A percentile compares a stretch with the other conserved stretches of the same genome.
These are phyloP conservation scores for Fraxinus dipetala DNA, from an alignment of 305 asterid species.

Conservation along the genomic window DNA sequence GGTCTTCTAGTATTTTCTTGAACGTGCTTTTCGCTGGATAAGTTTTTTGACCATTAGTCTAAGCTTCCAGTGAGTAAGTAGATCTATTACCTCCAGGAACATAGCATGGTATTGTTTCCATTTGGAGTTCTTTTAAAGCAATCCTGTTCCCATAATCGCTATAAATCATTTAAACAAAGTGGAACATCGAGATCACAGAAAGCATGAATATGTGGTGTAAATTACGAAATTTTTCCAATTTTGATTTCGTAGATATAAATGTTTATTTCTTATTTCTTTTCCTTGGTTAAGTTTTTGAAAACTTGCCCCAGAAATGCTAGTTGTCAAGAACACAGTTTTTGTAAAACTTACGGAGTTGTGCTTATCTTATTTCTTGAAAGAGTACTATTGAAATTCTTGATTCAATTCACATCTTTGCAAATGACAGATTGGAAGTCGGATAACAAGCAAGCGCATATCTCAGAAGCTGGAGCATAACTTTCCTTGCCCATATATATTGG, in stretches of 20 bases:
- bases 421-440: conserved; percentile 87
- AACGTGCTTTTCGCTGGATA: not conserved
- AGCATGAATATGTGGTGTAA: not conserved
- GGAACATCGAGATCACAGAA: not conserved
- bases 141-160: not conserved
- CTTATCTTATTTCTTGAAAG: conserved; percentile 11
- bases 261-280: not conserved
- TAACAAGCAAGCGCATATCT: conserved; percentile 80
- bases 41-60: not conserved
- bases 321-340: not conserved
- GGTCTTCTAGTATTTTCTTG: not conserved
- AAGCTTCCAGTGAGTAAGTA: not conserved
- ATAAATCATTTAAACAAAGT: not conserved
- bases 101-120: not conserved
- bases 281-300: not conserved
- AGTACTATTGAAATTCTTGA: conserved; percentile 16
- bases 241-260: not conserved
- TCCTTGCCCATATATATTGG: conserved; percentile 78
- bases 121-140: not conserved
- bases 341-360: not conserved
- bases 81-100: not conserved
- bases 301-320: not conserved
- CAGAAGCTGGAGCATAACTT: conserved; percentile 68
- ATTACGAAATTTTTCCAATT: not conserved
- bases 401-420: conserved; percentile 23